Base-by-base conservation (phyloP, 768 basidiomycete genomes). In the Leccinum obscurum region DNA sequence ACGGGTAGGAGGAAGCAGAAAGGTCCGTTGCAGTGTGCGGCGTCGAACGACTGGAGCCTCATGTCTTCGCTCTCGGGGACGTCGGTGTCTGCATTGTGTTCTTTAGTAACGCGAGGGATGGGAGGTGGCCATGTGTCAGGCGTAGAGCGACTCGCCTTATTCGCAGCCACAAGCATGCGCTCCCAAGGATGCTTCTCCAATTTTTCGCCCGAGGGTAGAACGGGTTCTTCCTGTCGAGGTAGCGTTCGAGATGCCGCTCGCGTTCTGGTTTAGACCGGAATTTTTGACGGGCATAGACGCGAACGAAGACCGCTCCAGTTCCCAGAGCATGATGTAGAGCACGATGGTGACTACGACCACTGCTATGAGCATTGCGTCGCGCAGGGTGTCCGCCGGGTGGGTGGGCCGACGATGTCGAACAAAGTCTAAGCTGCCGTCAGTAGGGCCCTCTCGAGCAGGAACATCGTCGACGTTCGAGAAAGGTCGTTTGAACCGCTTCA, bases 1-100 rank as follows among this genome's bases (percentile, higher is more conserved):
- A 28, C 28, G 28, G 24, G 24, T 24, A 24, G 72, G 50, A 85
- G 76, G 64, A 83, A 81, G 7, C 77, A 76, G 57, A 81, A 83
- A 1, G 73, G 53, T 11, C 58, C 58, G 13, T 53, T 52, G 55
- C 75, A 75, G 62, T 69, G 60, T 15, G 62, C 58, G 8, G 54
- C 28, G 30, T 75, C 69, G 48, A 72, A 59, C n/a, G 59, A 44
- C 15, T 61, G 57, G 3, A 35, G 44, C 0, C 51, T n/a, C n/a
- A 4, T n/a, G 41, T 49, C 22, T 2, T 56, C 62, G 5, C 28
- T 35, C 32, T 30, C 0, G 57, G 0, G 55, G 20, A 50, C 55
- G 10, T 50, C 54, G 1, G 49, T 35, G 28, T 22, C 60, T n/a
- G 58, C 24, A 6, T 55, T 48, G 37, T 58, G 57, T 54, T 64